Evolutionary conservation across 2,329 filamentous ascomycete genomes (phyloP).

Genomic region (Tolypocladium tropicale): DNA sequence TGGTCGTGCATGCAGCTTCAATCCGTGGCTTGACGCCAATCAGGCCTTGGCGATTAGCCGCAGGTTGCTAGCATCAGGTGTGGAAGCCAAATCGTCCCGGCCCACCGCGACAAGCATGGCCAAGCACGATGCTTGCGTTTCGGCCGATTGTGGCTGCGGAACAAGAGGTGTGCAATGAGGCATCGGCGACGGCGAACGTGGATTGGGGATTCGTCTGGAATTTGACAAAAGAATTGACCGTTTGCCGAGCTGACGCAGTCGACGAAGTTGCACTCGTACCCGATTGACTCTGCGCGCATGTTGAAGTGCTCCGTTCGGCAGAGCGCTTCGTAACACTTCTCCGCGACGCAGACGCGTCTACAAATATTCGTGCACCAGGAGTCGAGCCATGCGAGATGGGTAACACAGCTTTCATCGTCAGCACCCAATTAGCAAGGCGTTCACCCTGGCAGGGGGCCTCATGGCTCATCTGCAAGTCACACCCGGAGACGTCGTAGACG

Average conservation of each 20-base stretch:
- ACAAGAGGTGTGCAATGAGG: background rate
- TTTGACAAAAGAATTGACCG: no score
- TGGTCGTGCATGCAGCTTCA: background rate
- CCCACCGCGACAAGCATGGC: background rate
- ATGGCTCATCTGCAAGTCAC: background rate
- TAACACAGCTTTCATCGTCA: background rate
- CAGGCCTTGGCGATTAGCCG: background rate
- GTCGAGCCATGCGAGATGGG: background rate
- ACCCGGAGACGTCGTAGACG: background rate
- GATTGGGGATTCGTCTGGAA: background rate
- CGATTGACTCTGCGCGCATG: background rate
- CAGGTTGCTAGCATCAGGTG: background rate
- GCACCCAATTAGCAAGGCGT: background rate
- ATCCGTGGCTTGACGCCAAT: background rate
- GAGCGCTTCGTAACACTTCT: background rate
- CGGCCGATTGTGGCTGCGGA: background rate
- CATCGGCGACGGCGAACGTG: background rate
- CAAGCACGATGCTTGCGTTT: background rate
- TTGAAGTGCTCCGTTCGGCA: background rate
- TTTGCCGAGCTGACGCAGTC: background rate
- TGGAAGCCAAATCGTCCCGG: background rate
- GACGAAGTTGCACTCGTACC: background rate
- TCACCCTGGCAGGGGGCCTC: background rate
- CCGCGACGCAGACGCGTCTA: background rate
- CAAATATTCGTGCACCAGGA: background rate